Base-by-base conservation (phyloP, 1,284 basidiomycete genomes). In the Coriolopsis trogii region DNA sequence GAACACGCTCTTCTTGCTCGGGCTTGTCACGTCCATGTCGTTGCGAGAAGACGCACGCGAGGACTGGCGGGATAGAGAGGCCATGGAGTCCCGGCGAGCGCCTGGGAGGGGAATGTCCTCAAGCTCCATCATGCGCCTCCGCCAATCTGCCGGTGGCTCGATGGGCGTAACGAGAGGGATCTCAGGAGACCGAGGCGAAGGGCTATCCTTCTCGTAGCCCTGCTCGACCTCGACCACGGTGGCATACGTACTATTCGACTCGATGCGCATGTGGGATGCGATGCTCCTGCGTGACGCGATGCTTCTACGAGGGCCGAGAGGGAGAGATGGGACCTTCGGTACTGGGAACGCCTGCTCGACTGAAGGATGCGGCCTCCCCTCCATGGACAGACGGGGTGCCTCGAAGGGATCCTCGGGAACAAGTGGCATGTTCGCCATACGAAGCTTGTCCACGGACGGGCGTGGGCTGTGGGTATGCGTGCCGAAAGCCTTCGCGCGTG, bases 21-120 rank as follows among this genome's bases (percentile, higher is more conserved):
- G 28, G 34, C 46, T 39, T 13, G 41, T 23, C 7, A 41, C 26
- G 18, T 41, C 29, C 2, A 16, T 2, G 3, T 56, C 54, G 49
- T 54, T 56, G 46, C 54, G 54, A 13, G 54, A 56, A 7, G 58
- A 59, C 5, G 58, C 58, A 6, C 45, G 30, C 6, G 58, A 59
- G 0, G 58, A 59, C 38, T 56, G 58, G 30, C 58, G 58, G 13
- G 58, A 56, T 30, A 59, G 55, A 20, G 55, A 55, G 13, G 50
- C 47, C 47, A 54, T 52, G 3, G 58, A 59, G 41, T 54, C 55
- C 18, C 55, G 58, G 20, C 41, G 40, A 1, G 58, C 48, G n/a
- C n/a, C n/a, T n/a, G 51, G 58, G 18, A 47, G 40, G 4, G 36
- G 54, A 12, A 49, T 31, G 40, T 49, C 49, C n/a, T 53, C 47